A percentile compares a stretch with the other conserved stretches of the same genome.
Evolutionary conservation across 257 asterid genomes (phyloP).

Genomic region (Echites panduratus): DNA sequence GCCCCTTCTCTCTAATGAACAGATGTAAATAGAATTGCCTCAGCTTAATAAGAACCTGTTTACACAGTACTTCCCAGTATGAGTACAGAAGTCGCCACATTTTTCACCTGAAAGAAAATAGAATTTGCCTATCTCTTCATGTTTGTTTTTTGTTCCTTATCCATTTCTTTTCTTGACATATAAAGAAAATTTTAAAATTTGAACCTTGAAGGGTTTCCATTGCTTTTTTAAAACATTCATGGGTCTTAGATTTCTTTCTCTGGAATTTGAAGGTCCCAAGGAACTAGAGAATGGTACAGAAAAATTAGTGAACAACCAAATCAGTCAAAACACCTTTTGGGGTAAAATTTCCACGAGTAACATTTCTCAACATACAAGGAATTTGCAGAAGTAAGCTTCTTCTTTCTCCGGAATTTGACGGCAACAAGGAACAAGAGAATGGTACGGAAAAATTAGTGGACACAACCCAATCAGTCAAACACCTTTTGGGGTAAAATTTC

Average conservation of each 20-base stretch:
- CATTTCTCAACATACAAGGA: not conserved
- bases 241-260: not conserved
- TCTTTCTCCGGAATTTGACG: not conserved
- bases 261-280: not conserved
- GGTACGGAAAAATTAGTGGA: not conserved
- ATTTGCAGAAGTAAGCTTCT: not conserved
- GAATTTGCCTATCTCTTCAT: not conserved
- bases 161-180: not conserved
- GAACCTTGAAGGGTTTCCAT: not conserved
- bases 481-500: not conserved
- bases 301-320: not conserved
- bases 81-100: not conserved
- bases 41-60: not conserved
- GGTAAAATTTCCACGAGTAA: not conserved
- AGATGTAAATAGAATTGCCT: not conserved
- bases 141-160: not conserved
- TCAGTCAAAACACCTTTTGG: not conserved
- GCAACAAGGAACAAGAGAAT: not conserved
- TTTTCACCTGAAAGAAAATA: not conserved
- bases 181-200: not conserved
- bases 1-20: not conserved
- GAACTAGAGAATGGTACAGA: not conserved
- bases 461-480: not conserved
- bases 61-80: not conserved
- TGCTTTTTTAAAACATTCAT: not conserved